Percentiles rank a stretch among this genome's conserved stretches.
phyloP scores from a whole-genome alignment of 2,329 filamentous ascomycete species.

The Colletotrichum sp. region DNA sequence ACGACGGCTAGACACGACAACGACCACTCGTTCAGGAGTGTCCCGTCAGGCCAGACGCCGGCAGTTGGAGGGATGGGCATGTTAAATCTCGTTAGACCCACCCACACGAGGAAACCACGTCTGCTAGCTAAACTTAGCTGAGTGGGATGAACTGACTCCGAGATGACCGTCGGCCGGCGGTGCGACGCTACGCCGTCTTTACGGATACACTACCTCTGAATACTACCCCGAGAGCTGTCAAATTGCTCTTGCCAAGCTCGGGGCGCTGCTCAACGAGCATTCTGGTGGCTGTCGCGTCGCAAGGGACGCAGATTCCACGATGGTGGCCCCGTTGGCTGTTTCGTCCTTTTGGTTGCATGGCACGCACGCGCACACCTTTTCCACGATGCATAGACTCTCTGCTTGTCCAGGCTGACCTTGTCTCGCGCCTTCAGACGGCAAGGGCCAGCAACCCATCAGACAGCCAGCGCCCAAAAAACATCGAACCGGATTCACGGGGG shows the following conservation, averaged over 20 bases:
- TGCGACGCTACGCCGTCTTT: not conserved
- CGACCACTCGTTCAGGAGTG: not conserved
- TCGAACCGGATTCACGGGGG: not conserved
- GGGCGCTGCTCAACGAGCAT: not conserved
- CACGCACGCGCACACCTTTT: not conserved
- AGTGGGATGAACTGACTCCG: constrained; percentile 22
- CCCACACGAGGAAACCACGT: constrained; percentile 20
- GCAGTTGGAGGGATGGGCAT: constrained; percentile 20
- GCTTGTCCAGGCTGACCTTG: not conserved
- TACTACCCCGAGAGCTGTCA: not conserved
- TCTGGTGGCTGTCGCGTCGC: not conserved
- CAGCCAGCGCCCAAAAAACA: not conserved
- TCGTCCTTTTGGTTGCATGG: not conserved
- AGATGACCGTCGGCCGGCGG: constrained; percentile 3
- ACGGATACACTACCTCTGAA: not conserved
- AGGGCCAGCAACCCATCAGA: not conserved
- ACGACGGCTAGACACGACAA: not conserved
- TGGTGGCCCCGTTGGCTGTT: not conserved
- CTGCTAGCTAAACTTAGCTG: constrained; percentile 18
- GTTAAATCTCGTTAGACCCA: constrained; percentile 22
- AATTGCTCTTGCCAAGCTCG: not conserved
- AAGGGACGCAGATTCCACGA: not conserved
- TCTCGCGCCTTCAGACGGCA: not conserved
- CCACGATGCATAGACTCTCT: constrained; percentile 2
- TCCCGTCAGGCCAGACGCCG: not conserved